Percentiles rank a stretch among this genome's conserved stretches.
Evolutionary conservation across 306 rosid genomes (phyloP).

Genomic region (Quercus gilva): DNA sequence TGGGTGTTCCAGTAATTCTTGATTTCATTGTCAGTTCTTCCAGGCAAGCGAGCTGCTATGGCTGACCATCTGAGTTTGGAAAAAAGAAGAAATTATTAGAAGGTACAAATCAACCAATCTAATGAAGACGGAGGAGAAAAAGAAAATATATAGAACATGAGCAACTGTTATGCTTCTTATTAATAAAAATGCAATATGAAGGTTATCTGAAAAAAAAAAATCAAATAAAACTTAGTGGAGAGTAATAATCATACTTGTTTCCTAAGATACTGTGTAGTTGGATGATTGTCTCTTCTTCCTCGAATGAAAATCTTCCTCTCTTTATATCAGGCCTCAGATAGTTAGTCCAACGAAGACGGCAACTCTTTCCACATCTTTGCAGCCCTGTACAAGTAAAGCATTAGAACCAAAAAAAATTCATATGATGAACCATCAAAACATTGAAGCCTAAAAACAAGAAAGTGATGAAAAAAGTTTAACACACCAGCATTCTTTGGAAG

Average conservation of each 20-base stretch:
- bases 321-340: slow-evolving; percentile 91
- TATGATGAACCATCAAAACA: not conserved
- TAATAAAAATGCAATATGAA: not conserved
- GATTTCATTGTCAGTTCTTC: slow-evolving; percentile 92
- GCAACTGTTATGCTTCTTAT: not conserved
- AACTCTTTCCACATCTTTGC: slow-evolving; percentile 92
- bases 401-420: not conserved
- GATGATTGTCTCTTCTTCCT: slow-evolving; percentile 90
- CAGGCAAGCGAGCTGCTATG: slow-evolving; percentile 82
- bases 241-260: slow-evolving; percentile 62
- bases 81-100: not conserved
- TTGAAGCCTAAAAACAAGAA: not conserved
- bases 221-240: not conserved
- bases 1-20: slow-evolving; percentile 96
- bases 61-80: slow-evolving; percentile 73
- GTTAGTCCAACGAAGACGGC: slow-evolving; percentile 95
- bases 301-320: slow-evolving; percentile 91
- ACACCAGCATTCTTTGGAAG: slow-evolving; percentile 91
- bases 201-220: not conserved
- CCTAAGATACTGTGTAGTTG: slow-evolving; percentile 83
- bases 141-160: not conserved
- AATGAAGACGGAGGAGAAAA: not conserved
- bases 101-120: not conserved
- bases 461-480: not conserved
- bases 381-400: slow-evolving; percentile 40